These are phyloP conservation scores for Naganishia vaughanmartiniae DNA, from an alignment of 768 basidiomycete species.

Conservation along the genomic window DNA sequence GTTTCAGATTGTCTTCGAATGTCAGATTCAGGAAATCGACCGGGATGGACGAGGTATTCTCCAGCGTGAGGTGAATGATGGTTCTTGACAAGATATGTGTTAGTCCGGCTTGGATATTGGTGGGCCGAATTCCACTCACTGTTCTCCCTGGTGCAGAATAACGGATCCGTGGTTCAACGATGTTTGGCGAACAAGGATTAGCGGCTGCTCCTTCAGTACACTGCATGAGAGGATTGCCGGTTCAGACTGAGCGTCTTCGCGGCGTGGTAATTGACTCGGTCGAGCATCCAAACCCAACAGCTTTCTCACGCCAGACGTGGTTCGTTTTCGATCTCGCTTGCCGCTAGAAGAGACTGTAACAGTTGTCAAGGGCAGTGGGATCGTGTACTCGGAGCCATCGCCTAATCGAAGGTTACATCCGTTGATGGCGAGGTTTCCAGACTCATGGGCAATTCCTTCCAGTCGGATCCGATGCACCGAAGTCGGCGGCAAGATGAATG, in stretches of 20 bases:
- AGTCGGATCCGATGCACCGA: conserved; percentile 72
- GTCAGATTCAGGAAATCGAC: conserved; percentile 80
- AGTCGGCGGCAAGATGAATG: conserved; percentile 69
- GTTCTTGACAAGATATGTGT: conserved; percentile 59
- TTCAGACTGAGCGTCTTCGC: conserved; percentile 54
- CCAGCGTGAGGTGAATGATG: conserved; percentile 76
- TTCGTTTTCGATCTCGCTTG: conserved; percentile 51
- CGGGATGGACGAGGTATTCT: conserved; percentile 78
- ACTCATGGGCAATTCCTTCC: conserved; percentile 62
- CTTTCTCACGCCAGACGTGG: conserved; percentile 9
- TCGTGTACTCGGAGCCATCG: conserved; percentile 8
- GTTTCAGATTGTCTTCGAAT: conserved; percentile 87
- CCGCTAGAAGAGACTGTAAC: conserved; percentile 73
- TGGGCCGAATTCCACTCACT: conserved; percentile 56
- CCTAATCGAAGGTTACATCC: conserved; percentile 64
- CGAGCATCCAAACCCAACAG: conserved; percentile 52
- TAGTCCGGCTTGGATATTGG: not conserved
- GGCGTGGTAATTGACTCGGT: conserved; percentile 38
- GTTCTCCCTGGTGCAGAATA: conserved; percentile 94
- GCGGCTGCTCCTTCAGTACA: conserved; percentile 81
- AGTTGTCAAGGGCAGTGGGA: conserved; percentile 56
- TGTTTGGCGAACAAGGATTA: conserved; percentile 78
- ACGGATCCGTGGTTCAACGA: conserved; percentile 90
- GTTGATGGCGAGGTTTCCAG: conserved; percentile 68
- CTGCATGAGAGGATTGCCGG: conserved; percentile 62